Conservation (phyloP, 148 eudicot genomes). For the Fagopyrum homotropicum region DNA sequence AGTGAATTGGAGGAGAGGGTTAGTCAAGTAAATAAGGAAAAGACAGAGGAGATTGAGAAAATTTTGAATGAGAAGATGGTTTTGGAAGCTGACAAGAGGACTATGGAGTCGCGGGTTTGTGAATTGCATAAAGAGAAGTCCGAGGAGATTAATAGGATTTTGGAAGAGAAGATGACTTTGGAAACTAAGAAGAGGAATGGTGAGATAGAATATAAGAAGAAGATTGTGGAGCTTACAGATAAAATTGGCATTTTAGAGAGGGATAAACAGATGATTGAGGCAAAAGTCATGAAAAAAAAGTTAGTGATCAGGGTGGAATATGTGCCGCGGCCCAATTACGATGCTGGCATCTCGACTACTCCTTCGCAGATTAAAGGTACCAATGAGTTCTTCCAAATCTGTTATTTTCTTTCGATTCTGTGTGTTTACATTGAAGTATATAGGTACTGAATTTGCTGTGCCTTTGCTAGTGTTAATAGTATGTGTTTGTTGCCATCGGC, state of each 20-base stretch:
- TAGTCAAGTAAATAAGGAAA: not conserved
- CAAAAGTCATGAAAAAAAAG: not conserved
- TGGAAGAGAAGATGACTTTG: not conserved
- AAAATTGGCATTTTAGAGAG: slow-evolving; percentile 5
- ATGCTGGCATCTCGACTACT: not conserved
- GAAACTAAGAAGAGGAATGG: not conserved
- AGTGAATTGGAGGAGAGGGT: not conserved
- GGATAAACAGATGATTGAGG: not conserved
- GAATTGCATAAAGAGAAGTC: not conserved
- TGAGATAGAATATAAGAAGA: not conserved
- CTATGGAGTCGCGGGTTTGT: not conserved
- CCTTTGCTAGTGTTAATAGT: too few species aligned
- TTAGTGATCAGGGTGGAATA: not conserved
- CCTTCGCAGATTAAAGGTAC: slow-evolving; percentile 1
- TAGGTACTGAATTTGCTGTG: too few species aligned
- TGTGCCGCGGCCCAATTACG: not conserved
- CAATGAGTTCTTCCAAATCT: not conserved
- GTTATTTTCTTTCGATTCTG: not conserved
- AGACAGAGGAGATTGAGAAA: not conserved
- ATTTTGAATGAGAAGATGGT: not conserved
- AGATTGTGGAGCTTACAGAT: not conserved
- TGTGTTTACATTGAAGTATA: too few species aligned
- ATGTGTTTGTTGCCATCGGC: too few species aligned
- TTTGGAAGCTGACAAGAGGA: not conserved
- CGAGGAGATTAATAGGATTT: not conserved